Conservation (phyloP, 208 protist genomes). For the Trichomonas gallinae region DNA sequence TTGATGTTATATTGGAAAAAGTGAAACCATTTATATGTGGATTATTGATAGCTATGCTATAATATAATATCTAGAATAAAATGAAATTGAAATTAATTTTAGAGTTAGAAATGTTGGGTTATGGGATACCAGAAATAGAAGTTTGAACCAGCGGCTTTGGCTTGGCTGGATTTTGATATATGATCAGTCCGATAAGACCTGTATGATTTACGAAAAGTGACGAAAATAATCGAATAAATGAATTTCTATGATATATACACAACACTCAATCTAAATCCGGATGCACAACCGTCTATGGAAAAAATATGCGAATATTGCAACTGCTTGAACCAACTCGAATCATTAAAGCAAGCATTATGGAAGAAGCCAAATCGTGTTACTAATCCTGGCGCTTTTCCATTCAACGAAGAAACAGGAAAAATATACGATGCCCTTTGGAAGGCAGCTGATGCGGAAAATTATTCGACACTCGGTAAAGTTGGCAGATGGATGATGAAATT, state of each 20-base stretch:
- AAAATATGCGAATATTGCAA: not conserved
- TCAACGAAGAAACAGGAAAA: not conserved
- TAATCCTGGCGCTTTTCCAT: not conserved
- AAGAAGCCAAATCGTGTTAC: not conserved
- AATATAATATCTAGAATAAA: no score
- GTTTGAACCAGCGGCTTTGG: no score
- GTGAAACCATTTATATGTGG: no score
- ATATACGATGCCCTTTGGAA: not conserved
- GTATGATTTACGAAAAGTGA: not conserved
- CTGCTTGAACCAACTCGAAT: not conserved
- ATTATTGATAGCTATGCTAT: no score
- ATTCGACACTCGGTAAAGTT: not conserved
- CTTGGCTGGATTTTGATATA: no score
- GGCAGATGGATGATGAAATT: slow-evolving; percentile 1
- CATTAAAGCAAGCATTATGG: not conserved
- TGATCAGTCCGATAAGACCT: no score
- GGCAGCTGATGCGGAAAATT: not conserved
- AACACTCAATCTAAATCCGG: not conserved
- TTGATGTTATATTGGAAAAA: no score
- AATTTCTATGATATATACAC: slow-evolving; percentile 11
- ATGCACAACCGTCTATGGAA: not conserved
- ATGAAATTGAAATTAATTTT: no score
- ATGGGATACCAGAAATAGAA: no score
- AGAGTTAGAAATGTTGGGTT: no score
- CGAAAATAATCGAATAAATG: not conserved